These are phyloP conservation scores for Starmerella ratchasimensis DNA, from an alignment of 805 yeast species.

Conservation along the genomic window DNA sequence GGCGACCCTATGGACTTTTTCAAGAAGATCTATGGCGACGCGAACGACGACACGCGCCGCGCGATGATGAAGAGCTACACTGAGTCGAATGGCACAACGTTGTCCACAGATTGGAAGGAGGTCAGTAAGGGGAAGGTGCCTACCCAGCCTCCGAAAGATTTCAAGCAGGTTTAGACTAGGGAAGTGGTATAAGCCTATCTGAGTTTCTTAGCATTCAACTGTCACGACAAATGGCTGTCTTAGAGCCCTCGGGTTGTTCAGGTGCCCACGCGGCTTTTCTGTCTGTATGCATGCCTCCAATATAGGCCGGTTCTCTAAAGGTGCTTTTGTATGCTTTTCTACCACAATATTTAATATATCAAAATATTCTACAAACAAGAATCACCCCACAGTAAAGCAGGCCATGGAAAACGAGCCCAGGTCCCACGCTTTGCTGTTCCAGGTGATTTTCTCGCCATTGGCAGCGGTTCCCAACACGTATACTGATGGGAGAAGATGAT, in stretches of 20 bases:
- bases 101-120: slow-evolving; percentile 88
- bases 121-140: slow-evolving; percentile 55
- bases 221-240: no score
- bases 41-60: slow-evolving; percentile 73
- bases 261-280: no score
- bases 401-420: slow-evolving; percentile 13
- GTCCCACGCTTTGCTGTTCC: slow-evolving; percentile 9
- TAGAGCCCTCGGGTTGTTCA: no score
- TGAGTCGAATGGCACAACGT: slow-evolving; percentile 88
- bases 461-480: slow-evolving; percentile 16
- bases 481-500: slow-evolving; percentile 36
- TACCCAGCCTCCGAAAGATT: slow-evolving; percentile 62
- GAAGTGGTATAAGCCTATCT: no score
- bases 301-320: no score
- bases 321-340: no score
- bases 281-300: no score
- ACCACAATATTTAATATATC: no score
- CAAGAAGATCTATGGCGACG: slow-evolving; percentile 54
- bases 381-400: slow-evolving; percentile 7
- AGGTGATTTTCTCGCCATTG: slow-evolving; percentile 10
- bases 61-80: slow-evolving; percentile 95
- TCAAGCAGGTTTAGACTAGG: no score
- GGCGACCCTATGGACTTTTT: slow-evolving; percentile 49
- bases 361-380: no score
- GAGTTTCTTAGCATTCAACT: no score